These are phyloP conservation scores for Fonsecaea pedrosoi DNA, from an alignment of 2,329 filamentous ascomycete species.

Conservation along the genomic window DNA sequence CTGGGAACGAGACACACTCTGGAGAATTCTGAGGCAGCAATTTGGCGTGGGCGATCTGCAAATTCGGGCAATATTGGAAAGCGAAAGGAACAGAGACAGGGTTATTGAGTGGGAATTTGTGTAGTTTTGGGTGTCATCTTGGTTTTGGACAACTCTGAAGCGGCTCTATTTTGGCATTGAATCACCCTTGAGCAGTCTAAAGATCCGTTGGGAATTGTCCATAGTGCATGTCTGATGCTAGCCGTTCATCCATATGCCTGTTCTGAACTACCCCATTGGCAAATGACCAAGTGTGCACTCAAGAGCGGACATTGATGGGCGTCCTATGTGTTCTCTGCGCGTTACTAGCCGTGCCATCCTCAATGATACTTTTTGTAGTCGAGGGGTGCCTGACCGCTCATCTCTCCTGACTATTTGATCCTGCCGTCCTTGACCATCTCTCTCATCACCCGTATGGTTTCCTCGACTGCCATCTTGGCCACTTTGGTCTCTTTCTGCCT, in stretches of 20 bases:
- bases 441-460: slow-evolving; percentile 39
- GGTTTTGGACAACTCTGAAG: background rate
- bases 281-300: background rate
- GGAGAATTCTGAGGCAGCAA: slow-evolving; percentile 4
- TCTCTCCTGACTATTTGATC: slow-evolving; percentile 22
- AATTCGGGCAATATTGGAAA: slow-evolving; percentile 4
- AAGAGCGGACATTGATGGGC: background rate
- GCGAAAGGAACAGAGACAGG: background rate
- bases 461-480: slow-evolving; percentile 38
- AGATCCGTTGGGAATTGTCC: background rate
- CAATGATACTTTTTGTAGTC: background rate
- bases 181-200: background rate
- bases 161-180: background rate
- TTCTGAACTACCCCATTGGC: background rate
- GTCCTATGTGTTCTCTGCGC: background rate
- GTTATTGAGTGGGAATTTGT: background rate
- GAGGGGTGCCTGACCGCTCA: background rate
- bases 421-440: slow-evolving; percentile 39
- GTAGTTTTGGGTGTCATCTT: background rate
- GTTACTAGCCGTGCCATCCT: background rate
- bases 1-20: slow-evolving; percentile 4
- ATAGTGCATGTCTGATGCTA: background rate
- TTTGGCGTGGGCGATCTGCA: background rate
- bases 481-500: slow-evolving; percentile 34
- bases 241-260: background rate